Percentiles rank a stretch among this genome's conserved stretches.
Evolutionary conservation across 2,329 filamentous ascomycete species (phyloP).

Genomic region (Phaeomoniella chlamydospora): DNA sequence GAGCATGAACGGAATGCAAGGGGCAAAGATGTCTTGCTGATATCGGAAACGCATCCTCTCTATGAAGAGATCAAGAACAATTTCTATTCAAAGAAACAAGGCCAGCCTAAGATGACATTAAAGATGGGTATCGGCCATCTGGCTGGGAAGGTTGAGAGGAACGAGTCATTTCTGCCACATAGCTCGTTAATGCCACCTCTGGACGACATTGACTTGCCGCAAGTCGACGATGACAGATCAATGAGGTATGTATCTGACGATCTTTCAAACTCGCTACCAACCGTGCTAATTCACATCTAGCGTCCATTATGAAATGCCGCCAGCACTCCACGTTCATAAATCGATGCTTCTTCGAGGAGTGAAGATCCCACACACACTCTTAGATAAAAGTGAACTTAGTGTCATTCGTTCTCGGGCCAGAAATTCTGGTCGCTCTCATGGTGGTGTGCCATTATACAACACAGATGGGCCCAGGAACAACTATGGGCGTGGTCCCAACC

Average conservation of each 20-base stretch:
- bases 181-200: slow-evolving; percentile 67
- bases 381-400: slow-evolving; percentile 65
- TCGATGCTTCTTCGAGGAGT: slow-evolving; percentile 86
- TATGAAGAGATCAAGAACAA: slow-evolving; percentile 73
- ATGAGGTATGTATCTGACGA: slow-evolving; percentile 25
- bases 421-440: slow-evolving; percentile 53
- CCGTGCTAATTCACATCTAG: slow-evolving; percentile 30
- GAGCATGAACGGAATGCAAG: slow-evolving; percentile 65
- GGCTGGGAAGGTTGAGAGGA: slow-evolving; percentile 66
- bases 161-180: slow-evolving; percentile 72
- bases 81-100: slow-evolving; percentile 78
- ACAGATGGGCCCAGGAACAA: slow-evolving; percentile 18
- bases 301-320: slow-evolving; percentile 74
- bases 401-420: slow-evolving; percentile 51
- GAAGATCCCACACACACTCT: slow-evolving; percentile 53
- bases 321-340: slow-evolving; percentile 61
- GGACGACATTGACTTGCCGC: slow-evolving; percentile 49
- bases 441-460: slow-evolving; percentile 48
- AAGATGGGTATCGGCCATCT: slow-evolving; percentile 62
- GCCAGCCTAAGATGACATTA: slow-evolving; percentile 50
- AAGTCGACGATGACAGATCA: slow-evolving; percentile 72
- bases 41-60: slow-evolving; percentile 71
- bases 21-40: slow-evolving; percentile 67
- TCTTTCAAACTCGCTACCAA: slow-evolving; percentile 18
- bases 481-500: slow-evolving; percentile 10